Conservation (phyloP, 176 grass and related monocot species). For the Oryza punctata region DNA sequence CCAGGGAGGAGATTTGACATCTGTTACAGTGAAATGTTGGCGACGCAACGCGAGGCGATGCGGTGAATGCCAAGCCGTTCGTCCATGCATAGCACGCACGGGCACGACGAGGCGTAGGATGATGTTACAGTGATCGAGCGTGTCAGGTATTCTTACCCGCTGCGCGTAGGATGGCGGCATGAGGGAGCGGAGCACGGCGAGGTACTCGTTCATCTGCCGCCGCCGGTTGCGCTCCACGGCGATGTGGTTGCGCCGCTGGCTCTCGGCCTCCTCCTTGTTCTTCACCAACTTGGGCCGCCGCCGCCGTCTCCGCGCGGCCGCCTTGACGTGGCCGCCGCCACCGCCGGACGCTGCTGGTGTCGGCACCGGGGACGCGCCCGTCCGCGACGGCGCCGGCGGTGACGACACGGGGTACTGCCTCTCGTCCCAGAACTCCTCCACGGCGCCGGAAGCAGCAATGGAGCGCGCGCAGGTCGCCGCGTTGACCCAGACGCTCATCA, state of each 20-base stretch:
- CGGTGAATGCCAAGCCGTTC: slow-evolving; percentile 38
- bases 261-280: slow-evolving; percentile 60
- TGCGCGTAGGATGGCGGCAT: slow-evolving; percentile 89
- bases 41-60: background rate
- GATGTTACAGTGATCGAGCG: background rate
- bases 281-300: slow-evolving; percentile 39
- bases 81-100: slow-evolving; percentile 16
- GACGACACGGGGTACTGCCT: background rate
- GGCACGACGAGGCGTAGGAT: background rate
- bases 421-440: slow-evolving; percentile 40
- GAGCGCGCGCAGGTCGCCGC: slow-evolving; percentile 24
- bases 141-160: slow-evolving; percentile 53
- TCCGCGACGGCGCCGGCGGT: background rate
- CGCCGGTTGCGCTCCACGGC: slow-evolving; percentile 98
- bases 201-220: slow-evolving; percentile 96
- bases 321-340: slow-evolving; percentile 2
- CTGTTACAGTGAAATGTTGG: slow-evolving; percentile 36
- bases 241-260: slow-evolving; percentile 76
- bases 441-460: background rate
- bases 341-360: background rate
- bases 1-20: slow-evolving; percentile 43
- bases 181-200: slow-evolving; percentile 75
- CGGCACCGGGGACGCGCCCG: background rate
- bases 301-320: slow-evolving; percentile 12
- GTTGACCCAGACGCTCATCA: slow-evolving; percentile 16